phyloP scores from a whole-genome alignment of 2,329 filamentous ascomycete genomes.

The Aulographum hederae region DNA sequence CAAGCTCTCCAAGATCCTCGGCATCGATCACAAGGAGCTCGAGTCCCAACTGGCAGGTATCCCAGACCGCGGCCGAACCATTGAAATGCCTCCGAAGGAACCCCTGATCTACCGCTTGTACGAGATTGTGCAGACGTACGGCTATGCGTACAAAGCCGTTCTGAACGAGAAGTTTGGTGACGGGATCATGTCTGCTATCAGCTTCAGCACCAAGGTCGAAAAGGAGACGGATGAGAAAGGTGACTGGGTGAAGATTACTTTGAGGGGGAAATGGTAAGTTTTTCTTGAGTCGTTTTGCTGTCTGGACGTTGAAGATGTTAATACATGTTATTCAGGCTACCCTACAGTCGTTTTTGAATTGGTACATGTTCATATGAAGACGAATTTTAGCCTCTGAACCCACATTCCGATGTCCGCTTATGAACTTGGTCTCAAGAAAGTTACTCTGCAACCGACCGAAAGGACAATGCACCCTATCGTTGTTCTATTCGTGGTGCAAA shows the following conservation, averaged over 20 bases:
- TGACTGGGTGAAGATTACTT: conserved; percentile 69
- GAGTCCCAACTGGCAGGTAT: conserved; percentile 47
- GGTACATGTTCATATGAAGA: no score
- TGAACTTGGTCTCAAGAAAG: no score
- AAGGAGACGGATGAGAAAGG: conserved; percentile 82
- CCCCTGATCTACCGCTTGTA: conserved; percentile 80
- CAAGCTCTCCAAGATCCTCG: conserved; percentile 48
- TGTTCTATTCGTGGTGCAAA: no score
- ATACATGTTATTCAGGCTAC: no score
- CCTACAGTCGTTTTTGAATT: no score
- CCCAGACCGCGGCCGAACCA: conserved; percentile 61
- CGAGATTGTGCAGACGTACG: conserved; percentile 93
- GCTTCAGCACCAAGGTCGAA: conserved; percentile 78
- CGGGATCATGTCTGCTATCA: conserved; percentile 93
- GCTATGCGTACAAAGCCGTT: conserved; percentile 87
- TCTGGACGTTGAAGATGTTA: neutral
- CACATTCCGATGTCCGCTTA: no score
- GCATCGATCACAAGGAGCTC: conserved; percentile 37
- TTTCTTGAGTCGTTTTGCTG: conserved; percentile 5
- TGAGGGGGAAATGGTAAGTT: conserved; percentile 72
- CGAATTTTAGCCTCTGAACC: no score
- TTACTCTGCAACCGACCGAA: no score
- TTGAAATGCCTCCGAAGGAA: conserved; percentile 71
- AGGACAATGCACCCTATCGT: no score
- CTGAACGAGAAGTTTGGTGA: conserved; percentile 71